Evolutionary conservation across 768 basidiomycete species (phyloP), one percentile per base, ranked within the genome.

Genomic region (Calvatia gigantea): DNA sequence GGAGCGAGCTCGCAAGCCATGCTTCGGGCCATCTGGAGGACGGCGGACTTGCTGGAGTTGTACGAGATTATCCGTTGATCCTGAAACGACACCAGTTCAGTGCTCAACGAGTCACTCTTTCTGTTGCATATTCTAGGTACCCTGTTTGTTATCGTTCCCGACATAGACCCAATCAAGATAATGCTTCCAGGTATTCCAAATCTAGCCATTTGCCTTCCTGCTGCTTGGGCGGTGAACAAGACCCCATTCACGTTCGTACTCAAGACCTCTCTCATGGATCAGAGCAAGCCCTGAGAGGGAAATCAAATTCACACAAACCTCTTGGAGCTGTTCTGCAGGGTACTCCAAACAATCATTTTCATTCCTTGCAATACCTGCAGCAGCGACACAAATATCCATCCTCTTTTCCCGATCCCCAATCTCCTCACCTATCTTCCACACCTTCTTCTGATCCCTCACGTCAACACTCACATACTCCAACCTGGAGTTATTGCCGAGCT

Each of bases 1-100:
- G 68, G 69, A 3, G 85, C 87, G 1, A 90, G 78, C 62, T 91
- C 89, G 64, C 85, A 87, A 1, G 87, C 88, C 79, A 90, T 79
- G 61, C 83, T 86, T 32, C 89, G 82, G 2, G 74, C 80, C 84
- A 88, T 87, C 69, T 91, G 89, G 33, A 89, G 58, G 19, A 91
- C 84, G 15, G 84, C 89, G 1, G 83, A 75, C 69, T 90, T 91
- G 68, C 81, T 83, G 19, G 81, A 78, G 64, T 88, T 89, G 69
- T 90, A 90, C 3, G 84, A 81, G 32, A 83, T 75, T 84, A 83
- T 88, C 11, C 79, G 76, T 58, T 85, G 84, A 59, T 54, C 59
- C 59, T 17, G 21, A n/a, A n/a, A n/a, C n/a, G n/a, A n/a, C n/a
- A n/a, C n/a, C n/a, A n/a, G n/a, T n/a, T n/a, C n/a, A n/a, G n/a